A percentile compares a stretch with the other conserved stretches of the same genome.
phyloP scores from a whole-genome alignment of 2,329 filamentous ascomycete species.

The Sphaerulina musiva region DNA sequence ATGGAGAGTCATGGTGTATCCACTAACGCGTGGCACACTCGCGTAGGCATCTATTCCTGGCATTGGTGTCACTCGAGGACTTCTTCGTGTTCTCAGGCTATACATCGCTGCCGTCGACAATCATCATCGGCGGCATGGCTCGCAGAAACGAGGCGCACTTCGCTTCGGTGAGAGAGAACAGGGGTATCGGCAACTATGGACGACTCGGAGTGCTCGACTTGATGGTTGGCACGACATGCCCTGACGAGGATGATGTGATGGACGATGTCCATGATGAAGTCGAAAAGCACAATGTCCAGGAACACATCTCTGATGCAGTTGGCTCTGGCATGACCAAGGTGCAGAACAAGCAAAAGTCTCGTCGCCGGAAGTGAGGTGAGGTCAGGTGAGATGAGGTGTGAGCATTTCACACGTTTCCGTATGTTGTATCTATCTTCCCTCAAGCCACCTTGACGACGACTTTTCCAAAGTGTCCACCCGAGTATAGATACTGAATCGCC shows the following conservation, averaged over 20 bases:
- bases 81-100: slow-evolving; percentile 64
- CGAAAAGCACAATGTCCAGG: slow-evolving; percentile 49
- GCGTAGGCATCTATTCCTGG: slow-evolving; percentile 50
- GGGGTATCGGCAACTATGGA: slow-evolving; percentile 35
- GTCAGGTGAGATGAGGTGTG: no score
- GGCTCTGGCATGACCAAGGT: slow-evolving; percentile 12
- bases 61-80: slow-evolving; percentile 59
- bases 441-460: slow-evolving; percentile 30
- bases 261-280: slow-evolving; percentile 52
- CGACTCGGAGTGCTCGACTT: slow-evolving; percentile 56
- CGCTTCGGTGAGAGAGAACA: slow-evolving; percentile 29
- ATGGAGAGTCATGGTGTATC: no score
- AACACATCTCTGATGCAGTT: slow-evolving; percentile 35
- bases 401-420: no score
- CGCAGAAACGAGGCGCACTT: slow-evolving; percentile 55
- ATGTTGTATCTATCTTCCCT: background rate
- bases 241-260: slow-evolving; percentile 47
- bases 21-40: no score
- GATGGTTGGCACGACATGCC: slow-evolving; percentile 47
- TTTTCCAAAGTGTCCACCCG: slow-evolving; percentile 37
- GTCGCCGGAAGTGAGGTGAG: slow-evolving; percentile 6
- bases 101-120: slow-evolving; percentile 52
- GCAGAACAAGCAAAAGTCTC: slow-evolving; percentile 13
- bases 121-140: slow-evolving; percentile 54
- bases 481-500: slow-evolving; percentile 34